Base-by-base conservation (phyloP, 1,284 basidiomycete genomes). In the Boletus mariae region DNA sequence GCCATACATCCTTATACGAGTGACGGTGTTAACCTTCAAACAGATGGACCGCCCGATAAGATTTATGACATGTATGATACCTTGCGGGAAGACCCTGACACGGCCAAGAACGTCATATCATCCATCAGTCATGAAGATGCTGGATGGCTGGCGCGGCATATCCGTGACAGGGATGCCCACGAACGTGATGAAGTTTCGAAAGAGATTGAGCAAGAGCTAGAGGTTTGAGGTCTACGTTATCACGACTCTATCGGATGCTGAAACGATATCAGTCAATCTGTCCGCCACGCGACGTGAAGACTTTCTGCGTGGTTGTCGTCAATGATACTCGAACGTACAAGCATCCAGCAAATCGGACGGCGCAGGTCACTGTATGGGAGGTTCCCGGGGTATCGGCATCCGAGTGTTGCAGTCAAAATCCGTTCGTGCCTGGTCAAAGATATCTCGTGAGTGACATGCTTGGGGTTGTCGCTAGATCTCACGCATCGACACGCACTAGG, bases 311-410 rank as follows among this genome's bases (percentile, higher is more conserved):
- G 4, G 70, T 95, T 8, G 74, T 87, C 12, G 80, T 90, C 20
- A 74, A 80, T 56, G 96, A 98, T 66, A 84, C 87, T 6, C 75
- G 73, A 28, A 80, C 80, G 32, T 62, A 63, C 1, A 75, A 75
- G 54, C 73, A 75, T 55, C 78, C 79, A 13, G 73, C 78, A 5
- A 74, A 75, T 53, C 80, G 90, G 15, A 76, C 71, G 1, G 92
- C 83, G 0, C 87, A 92, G 65, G 61, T 97, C 46, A 94, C 88
- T 0, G 80, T 94, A 1, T 95, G 92, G 92, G 91, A 96, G 62
- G 85, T 84, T 1, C 71, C 84, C 5, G 74, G 72, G 9, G 61
- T 89, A 23, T 72, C 72, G 0, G 67, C 77, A 15, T 71, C 73
- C 25, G 86, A 87, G 55, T 79, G 75, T 8, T 74, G 66, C 29